Conservation (phyloP, 169 alveolate species). For the Nephromyces sp. region DNA sequence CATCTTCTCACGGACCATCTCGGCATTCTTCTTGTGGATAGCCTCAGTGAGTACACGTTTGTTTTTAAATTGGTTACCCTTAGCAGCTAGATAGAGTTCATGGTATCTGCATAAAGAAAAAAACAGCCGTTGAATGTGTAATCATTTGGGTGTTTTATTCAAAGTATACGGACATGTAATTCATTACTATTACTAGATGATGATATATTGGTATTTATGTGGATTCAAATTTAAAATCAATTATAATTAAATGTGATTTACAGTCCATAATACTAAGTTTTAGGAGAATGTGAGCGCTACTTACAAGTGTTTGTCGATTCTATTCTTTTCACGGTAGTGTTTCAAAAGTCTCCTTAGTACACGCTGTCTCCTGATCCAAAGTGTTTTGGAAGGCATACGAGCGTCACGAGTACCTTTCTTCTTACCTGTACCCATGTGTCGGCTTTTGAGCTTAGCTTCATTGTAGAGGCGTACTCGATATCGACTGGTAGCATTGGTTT, state of each 20-base stretch:
- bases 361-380: constrained; percentile 97
- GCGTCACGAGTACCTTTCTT: constrained; percentile 93
- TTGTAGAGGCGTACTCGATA: constrained; percentile 75
- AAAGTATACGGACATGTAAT: too few relatives aligned
- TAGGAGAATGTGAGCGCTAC: too few relatives aligned
- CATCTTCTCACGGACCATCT: constrained; percentile 26
- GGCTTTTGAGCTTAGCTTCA: constrained; percentile 84
- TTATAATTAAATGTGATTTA: background rate
- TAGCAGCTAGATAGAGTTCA: constrained; percentile 88
- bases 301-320: constrained; percentile 83
- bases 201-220: too few relatives aligned
- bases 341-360: constrained; percentile 91
- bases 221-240: background rate
- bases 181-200: too few relatives aligned
- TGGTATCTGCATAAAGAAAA: constrained; percentile 71
- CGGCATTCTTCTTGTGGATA: constrained; percentile 59
- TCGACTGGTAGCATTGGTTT: constrained; percentile 88
- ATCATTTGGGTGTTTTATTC: too few relatives aligned
- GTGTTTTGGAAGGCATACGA: constrained; percentile 89
- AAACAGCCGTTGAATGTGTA: too few relatives aligned
- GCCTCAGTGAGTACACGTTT: constrained; percentile 93
- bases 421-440: constrained; percentile 95
- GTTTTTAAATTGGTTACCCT: constrained; percentile 95
- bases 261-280: background rate
- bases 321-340: constrained; percentile 88